Evolutionary conservation across 495 filamentous ascomycete species (phyloP), one percentile per base, ranked within the genome.

Genomic region (Penicillium coprophilum): DNA sequence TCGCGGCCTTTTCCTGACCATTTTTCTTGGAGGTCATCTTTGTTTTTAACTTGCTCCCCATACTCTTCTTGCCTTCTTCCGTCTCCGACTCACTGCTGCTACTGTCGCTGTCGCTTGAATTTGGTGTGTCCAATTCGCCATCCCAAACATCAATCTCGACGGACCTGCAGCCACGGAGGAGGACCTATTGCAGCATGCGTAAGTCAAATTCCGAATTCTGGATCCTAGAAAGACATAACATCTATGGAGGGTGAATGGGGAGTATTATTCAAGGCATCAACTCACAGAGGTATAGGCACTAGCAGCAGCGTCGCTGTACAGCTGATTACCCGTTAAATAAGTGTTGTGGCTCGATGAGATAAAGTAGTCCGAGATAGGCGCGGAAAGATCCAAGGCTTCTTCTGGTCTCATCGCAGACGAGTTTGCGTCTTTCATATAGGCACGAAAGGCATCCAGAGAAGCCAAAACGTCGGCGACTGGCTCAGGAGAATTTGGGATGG

Each of bases 141-240:
- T 97, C 89, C 90, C 92, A 96, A 8, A 96, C 91, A 63, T 97
- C 93, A 56, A 97, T 91, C 74, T 97, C 93, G 49, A 97, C 89
- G 56, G 91, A 96, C 17, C 93, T 85, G 59, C 93, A 94, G n/a
- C 93, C 91, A 21, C 85, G 81, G 10, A 85, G 71, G 32, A 97
- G 82, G 15, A 82, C 83, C 83, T 87, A 60, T 36, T 30, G 49
- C 19, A 11, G 12, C 3, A 52, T 52, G 9, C 24, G 27, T 55
- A 36, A 50, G 23, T 15, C 30, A 27, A 27, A 27, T 27, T 27
- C 1, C 17, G 1, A 13, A 15, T 4, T 17, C 3, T 19, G n/a
- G n/a, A 6, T 12, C 9, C 13, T 13, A 20, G 15, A 9, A n/a
- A 15, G 2, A 10, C 9, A 21, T 17, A 38, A 2, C 31, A 11